These are phyloP conservation scores for Globisporangium irregulare DNA, from an alignment of 352 stramenopile genomes.

Conservation along the genomic window DNA sequence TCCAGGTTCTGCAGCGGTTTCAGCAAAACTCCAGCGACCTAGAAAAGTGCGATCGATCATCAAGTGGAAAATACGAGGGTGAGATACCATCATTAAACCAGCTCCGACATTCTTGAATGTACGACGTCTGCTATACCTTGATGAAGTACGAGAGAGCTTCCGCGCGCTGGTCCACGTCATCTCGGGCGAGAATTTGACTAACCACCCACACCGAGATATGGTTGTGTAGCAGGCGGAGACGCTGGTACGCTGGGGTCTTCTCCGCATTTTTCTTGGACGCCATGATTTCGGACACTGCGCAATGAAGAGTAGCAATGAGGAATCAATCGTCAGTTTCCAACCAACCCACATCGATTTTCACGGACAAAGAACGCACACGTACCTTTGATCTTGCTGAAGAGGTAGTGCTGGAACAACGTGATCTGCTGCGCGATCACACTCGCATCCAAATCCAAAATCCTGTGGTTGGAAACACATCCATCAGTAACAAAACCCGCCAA, in stretches of 20 bases:
- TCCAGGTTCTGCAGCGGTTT: constrained; percentile 84
- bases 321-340: background rate
- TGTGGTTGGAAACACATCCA: constrained; percentile 13
- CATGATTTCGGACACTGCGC: constrained; percentile 72
- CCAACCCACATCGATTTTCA: background rate
- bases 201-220: constrained; percentile 86
- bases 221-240: constrained; percentile 80
- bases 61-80: background rate
- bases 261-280: constrained; percentile 69
- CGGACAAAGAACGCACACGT: background rate
- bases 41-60: background rate
- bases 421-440: constrained; percentile 83
- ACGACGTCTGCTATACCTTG: constrained; percentile 32
- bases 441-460: constrained; percentile 74
- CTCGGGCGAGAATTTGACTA: constrained; percentile 69
- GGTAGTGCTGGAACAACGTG: constrained; percentile 83
- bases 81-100: background rate
- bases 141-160: constrained; percentile 85
- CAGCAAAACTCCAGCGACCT: constrained; percentile 72
- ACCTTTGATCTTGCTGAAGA: constrained; percentile 89
- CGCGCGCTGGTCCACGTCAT: constrained; percentile 77
- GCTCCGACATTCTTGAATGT: background rate
- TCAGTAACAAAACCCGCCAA: background rate
- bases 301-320: background rate
- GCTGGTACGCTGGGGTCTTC: constrained; percentile 82